A percentile compares a stretch with the other conserved stretches of the same genome.
Evolutionary conservation across 306 rosid species (phyloP).

Genomic region (Cucurbita moschata): DNA sequence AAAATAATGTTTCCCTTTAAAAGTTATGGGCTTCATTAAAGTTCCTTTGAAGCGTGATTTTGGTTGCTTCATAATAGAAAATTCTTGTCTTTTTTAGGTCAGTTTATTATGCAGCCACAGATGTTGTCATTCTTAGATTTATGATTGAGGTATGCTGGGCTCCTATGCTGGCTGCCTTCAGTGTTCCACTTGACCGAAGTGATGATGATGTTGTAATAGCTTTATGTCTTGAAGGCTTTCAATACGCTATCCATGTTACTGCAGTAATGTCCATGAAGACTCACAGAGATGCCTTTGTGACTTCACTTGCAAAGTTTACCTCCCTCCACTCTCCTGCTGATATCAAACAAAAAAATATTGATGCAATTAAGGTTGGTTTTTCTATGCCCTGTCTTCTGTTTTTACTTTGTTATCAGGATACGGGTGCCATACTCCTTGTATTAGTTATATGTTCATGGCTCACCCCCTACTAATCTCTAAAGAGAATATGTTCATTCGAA

Average conservation of each 20-base stretch:
- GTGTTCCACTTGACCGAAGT: slow-evolving; percentile 97
- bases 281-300: slow-evolving; percentile 96
- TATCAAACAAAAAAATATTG: slow-evolving; percentile 84
- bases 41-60: neutral
- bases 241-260: slow-evolving; percentile 83
- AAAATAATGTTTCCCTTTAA: neutral
- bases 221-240: slow-evolving; percentile 91
- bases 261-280: slow-evolving; percentile 97
- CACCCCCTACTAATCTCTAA: neutral
- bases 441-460: neutral
- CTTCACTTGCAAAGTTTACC: slow-evolving; percentile 93
- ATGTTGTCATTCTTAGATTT: slow-evolving; percentile 82
- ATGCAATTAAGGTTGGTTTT: slow-evolving; percentile 85
- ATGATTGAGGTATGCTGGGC: slow-evolving; percentile 99
- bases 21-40: neutral
- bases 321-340: slow-evolving; percentile 94
- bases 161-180: slow-evolving; percentile 98
- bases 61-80: neutral
- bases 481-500: neutral
- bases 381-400: slow-evolving; percentile 6
- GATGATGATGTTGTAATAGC: slow-evolving; percentile 80
- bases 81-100: slow-evolving; percentile 49
- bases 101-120: slow-evolving; percentile 89
- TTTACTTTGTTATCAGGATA: neutral
- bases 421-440: neutral